Evolutionary conservation across 2,329 filamentous ascomycete genomes (phyloP).

Genomic region (Diaporthe eres): DNA sequence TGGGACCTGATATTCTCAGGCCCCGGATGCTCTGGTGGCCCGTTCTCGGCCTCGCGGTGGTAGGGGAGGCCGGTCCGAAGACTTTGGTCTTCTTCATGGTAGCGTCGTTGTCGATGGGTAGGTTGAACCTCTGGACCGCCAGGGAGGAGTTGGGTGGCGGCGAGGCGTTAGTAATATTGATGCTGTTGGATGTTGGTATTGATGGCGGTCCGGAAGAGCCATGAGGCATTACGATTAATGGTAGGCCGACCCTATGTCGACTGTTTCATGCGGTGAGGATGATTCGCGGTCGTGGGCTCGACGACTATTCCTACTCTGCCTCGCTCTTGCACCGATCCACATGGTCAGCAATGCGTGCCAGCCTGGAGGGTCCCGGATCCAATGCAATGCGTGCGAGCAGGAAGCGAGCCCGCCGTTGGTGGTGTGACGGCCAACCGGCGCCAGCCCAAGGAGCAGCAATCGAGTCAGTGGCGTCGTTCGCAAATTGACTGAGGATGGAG

Average conservation of each 20-base stretch:
- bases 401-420: constrained; percentile 37
- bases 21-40: constrained; percentile 67
- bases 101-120: constrained; percentile 16
- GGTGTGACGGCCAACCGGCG: constrained; percentile 40
- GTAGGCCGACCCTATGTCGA: constrained; percentile 41
- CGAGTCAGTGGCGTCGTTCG: constrained; percentile 39
- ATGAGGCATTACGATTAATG: constrained; percentile 46
- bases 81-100: constrained; percentile 42
- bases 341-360: constrained; percentile 50
- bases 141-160: constrained; percentile 26
- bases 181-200: constrained; percentile 43
- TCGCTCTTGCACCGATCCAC: constrained; percentile 44
- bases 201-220: constrained; percentile 44
- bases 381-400: constrained; percentile 38
- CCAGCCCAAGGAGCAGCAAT: constrained; percentile 43
- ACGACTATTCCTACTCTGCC: constrained; percentile 41
- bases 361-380: constrained; percentile 24
- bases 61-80: constrained; percentile 47
- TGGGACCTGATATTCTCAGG: constrained; percentile 70
- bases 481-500: constrained; percentile 34
- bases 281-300: constrained; percentile 31
- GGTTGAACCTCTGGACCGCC: constrained; percentile 29
- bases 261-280: constrained; percentile 45
- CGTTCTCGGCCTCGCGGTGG: constrained; percentile 57
- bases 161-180: constrained; percentile 31